These are phyloP conservation scores for Bothriochloa decipiens DNA, from an alignment of 176 grass and related monocot genomes.

Conservation along the genomic window DNA sequence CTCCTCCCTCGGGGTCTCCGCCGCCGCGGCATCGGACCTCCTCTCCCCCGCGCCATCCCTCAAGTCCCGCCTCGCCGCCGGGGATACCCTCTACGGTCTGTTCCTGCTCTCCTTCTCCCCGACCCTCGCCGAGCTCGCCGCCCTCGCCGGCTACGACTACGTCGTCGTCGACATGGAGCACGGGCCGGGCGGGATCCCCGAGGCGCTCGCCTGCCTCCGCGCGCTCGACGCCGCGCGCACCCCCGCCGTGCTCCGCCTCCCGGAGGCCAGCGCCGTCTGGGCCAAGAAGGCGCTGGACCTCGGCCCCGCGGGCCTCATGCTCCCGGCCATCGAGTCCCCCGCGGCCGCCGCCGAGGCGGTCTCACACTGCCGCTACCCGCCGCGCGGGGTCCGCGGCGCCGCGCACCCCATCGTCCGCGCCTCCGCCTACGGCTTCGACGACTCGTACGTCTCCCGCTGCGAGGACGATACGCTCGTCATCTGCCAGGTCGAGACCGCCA, in stretches of 20 bases:
- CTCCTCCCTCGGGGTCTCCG: slow-evolving; percentile 26
- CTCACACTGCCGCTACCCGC: slow-evolving; percentile 71
- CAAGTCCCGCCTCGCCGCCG: slow-evolving; percentile 70
- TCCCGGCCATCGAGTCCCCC: slow-evolving; percentile 66
- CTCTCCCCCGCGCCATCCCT: slow-evolving; percentile 38
- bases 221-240: slow-evolving; percentile 78
- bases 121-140: slow-evolving; percentile 78
- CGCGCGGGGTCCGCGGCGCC: slow-evolving; percentile 78
- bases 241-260: slow-evolving; percentile 73
- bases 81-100: slow-evolving; percentile 81
- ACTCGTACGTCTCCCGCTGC: slow-evolving; percentile 80
- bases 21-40: slow-evolving; percentile 44
- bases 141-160: slow-evolving; percentile 92
- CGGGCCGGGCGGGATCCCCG: slow-evolving; percentile 75
- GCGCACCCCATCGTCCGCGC: slow-evolving; percentile 90
- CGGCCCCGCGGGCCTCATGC: slow-evolving; percentile 84
- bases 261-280: slow-evolving; percentile 68
- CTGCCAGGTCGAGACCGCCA: slow-evolving; percentile 75
- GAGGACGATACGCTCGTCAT: slow-evolving; percentile 88
- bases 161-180: slow-evolving; percentile 93
- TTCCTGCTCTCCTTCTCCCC: slow-evolving; percentile 90
- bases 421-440: slow-evolving; percentile 85
- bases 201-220: slow-evolving; percentile 80
- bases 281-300: slow-evolving; percentile 96
- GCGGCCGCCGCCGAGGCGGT: slow-evolving; percentile 59